Conservation (phyloP, 2,329 filamentous ascomycete genomes). For the Phialophora macrospora region DNA sequence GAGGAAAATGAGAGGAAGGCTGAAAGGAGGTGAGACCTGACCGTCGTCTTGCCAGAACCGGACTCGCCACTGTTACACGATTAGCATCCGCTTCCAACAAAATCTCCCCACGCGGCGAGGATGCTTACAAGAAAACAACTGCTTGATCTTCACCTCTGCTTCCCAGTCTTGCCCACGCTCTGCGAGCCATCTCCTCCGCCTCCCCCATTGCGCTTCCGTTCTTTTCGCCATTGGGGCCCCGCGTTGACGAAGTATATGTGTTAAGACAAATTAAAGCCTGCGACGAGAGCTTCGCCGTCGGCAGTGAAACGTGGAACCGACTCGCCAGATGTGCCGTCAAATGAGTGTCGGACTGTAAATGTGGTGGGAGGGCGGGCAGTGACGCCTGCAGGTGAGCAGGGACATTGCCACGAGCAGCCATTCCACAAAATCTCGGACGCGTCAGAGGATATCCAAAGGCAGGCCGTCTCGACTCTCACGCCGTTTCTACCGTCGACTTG, state of each 20-base stretch:
- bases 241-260: slow-evolving; percentile 87
- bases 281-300: slow-evolving; percentile 85
- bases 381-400: slow-evolving; percentile 78
- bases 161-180: slow-evolving; percentile 83
- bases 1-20: slow-evolving; percentile 86
- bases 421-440: slow-evolving; percentile 37
- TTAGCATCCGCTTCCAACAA: slow-evolving; percentile 40
- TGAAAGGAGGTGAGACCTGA: slow-evolving; percentile 85
- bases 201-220: slow-evolving; percentile 91
- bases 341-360: slow-evolving; percentile 59
- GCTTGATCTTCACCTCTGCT: slow-evolving; percentile 92
- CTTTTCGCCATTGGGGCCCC: slow-evolving; percentile 86
- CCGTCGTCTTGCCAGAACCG: slow-evolving; percentile 92
- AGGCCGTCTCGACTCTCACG: slow-evolving; percentile 10
- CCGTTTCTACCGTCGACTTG: not conserved
- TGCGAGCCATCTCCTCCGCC: slow-evolving; percentile 86
- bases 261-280: slow-evolving; percentile 92
- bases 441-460: slow-evolving; percentile 3
- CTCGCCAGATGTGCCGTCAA: slow-evolving; percentile 58
- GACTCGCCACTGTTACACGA: slow-evolving; percentile 78
- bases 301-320: slow-evolving; percentile 83
- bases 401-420: slow-evolving; percentile 52
- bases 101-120: not conserved
- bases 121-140: slow-evolving; percentile 83
- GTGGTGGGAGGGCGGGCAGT: slow-evolving; percentile 82